These are phyloP conservation scores for Heterobasidion occidentale DNA, from an alignment of 1,284 basidiomycete genomes.

Conservation along the genomic window DNA sequence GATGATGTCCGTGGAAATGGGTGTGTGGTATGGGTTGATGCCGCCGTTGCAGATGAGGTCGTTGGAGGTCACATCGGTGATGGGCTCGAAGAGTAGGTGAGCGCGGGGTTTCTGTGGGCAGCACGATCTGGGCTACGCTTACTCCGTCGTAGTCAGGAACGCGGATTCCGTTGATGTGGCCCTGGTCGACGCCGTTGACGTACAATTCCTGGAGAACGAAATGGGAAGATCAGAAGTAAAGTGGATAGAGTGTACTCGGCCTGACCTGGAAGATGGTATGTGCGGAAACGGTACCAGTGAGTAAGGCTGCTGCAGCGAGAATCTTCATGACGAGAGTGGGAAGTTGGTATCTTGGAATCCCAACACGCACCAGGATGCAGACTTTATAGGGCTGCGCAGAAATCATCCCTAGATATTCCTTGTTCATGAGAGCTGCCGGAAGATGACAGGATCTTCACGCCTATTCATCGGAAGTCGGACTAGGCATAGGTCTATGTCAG, in stretches of 20 bases:
- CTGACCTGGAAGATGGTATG: slow-evolving; percentile 43
- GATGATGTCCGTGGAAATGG: slow-evolving; percentile 42
- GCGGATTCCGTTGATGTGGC: slow-evolving; percentile 39
- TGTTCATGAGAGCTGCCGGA: too few species aligned
- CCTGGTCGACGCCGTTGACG: slow-evolving; percentile 40
- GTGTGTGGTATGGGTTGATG: slow-evolving; percentile 50
- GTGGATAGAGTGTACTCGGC: not conserved
- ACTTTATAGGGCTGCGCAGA: too few species aligned
- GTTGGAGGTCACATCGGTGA: slow-evolving; percentile 46
- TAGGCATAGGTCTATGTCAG: not conserved
- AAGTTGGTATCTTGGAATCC: too few species aligned
- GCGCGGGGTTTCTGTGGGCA: not conserved
- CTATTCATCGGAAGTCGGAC: not conserved
- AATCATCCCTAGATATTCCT: too few species aligned
- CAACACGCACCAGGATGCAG: too few species aligned
- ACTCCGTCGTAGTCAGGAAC: slow-evolving; percentile 44
- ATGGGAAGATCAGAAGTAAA: not conserved
- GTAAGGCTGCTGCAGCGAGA: not conserved
- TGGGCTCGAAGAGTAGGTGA: slow-evolving; percentile 26
- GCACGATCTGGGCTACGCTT: slow-evolving; percentile 12
- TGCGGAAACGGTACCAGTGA: slow-evolving; percentile 21
- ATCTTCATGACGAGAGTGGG: not conserved
- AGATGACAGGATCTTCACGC: not conserved
- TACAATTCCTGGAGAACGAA: slow-evolving; percentile 27
- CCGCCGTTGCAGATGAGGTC: slow-evolving; percentile 54